phyloP scores from a whole-genome alignment of 2,329 filamentous ascomycete species.

The Reticulascus tulasneorum region DNA sequence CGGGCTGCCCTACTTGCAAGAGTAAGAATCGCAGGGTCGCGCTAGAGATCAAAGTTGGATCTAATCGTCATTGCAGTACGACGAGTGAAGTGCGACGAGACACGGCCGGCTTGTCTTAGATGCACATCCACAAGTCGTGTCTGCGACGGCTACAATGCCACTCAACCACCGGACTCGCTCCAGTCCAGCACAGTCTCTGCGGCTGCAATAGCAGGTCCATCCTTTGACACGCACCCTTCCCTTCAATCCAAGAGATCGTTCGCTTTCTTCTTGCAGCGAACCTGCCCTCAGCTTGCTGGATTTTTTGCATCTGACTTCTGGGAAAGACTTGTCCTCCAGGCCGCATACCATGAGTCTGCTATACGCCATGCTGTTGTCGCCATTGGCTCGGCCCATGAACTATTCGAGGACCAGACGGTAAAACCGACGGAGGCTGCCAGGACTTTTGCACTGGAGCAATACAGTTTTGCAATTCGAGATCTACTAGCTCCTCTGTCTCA shows the following conservation, averaged over 20 bases:
- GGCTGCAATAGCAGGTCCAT: too few species aligned
- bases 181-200: neutral
- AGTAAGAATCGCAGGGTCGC: neutral
- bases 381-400: slow-evolving; percentile 44
- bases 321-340: neutral
- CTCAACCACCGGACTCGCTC: too few species aligned
- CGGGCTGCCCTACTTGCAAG: slow-evolving; percentile 17
- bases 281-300: too few species aligned
- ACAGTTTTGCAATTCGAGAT: slow-evolving; percentile 21
- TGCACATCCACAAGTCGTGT: slow-evolving; percentile 11
- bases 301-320: too few species aligned
- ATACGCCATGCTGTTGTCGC: slow-evolving; percentile 47
- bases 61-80: slow-evolving; percentile 2
- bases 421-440: slow-evolving; percentile 7
- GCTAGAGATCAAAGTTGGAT: neutral
- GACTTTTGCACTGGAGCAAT: slow-evolving; percentile 19
- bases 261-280: too few species aligned
- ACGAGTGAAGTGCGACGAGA: slow-evolving; percentile 15
- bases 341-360: slow-evolving; percentile 29
- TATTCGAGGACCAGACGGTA: slow-evolving; percentile 8
- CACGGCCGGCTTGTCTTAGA: slow-evolving; percentile 11
- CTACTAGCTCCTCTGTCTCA: slow-evolving; percentile 22
- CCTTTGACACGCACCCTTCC: too few species aligned
- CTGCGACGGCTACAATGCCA: slow-evolving; percentile 15
- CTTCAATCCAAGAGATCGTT: too few species aligned